phyloP scores from a whole-genome alignment of 2,329 filamentous ascomycete species.

The Pestalotiopsis sp. region DNA sequence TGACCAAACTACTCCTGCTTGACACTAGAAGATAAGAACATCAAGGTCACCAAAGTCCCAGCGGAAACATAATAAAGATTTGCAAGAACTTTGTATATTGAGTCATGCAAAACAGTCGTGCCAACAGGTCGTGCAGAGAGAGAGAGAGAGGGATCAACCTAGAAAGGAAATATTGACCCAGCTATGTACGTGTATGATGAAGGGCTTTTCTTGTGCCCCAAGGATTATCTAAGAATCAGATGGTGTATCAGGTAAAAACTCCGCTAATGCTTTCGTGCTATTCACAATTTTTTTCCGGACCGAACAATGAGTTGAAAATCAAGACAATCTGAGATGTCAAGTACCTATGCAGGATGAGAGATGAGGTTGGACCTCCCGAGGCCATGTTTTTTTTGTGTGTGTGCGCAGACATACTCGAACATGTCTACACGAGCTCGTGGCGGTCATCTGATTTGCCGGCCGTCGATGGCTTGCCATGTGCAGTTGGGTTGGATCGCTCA shows the following conservation, averaged over 20 bases:
- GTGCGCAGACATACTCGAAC: neutral
- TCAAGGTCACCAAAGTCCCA: neutral
- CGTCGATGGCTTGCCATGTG: neutral
- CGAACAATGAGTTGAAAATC: neutral
- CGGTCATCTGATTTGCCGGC: neutral
- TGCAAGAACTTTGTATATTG: neutral
- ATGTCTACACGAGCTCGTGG: neutral
- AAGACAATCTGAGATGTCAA: neutral
- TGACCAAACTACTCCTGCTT: too few species aligned
- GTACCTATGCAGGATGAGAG: neutral
- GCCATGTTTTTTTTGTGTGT: neutral
- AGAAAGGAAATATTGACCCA: neutral
- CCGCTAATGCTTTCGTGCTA: neutral
- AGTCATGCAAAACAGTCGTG: neutral
- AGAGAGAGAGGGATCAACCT: neutral
- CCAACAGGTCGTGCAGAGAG: too few species aligned
- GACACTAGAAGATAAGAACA: too few species aligned
- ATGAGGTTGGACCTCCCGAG: neutral
- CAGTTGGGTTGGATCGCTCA: neutral
- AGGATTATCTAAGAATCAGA: neutral
- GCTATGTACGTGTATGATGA: neutral
- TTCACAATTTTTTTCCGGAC: neutral
- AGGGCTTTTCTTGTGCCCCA: neutral
- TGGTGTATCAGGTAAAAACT: neutral
- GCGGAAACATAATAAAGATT: neutral